Percentiles rank a stretch among this genome's conserved stretches.
Evolutionary conservation across 768 basidiomycete genomes (phyloP).

Genomic region (Heimioporus sp.): DNA sequence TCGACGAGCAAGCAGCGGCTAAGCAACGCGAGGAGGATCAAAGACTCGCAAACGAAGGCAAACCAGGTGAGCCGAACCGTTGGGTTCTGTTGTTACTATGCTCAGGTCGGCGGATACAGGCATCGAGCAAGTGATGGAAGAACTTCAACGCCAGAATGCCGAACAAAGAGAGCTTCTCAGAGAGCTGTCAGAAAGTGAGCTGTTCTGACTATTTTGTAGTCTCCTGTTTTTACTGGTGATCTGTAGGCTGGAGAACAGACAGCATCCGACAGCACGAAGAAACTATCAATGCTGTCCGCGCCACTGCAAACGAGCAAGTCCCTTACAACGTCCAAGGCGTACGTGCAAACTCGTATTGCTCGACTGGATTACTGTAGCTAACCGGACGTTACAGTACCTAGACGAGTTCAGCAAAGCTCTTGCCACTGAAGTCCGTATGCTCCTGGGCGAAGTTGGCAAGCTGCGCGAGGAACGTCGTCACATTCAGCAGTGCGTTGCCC

Average conservation of each 20-base stretch:
- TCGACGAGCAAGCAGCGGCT: constrained; percentile 54
- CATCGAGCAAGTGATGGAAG: constrained; percentile 58
- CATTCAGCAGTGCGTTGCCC: constrained; percentile 66
- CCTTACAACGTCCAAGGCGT: constrained; percentile 85
- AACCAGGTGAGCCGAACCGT: constrained; percentile 48
- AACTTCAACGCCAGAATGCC: constrained; percentile 54
- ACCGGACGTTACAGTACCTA: constrained; percentile 53
- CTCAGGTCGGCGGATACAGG: constrained; percentile 36
- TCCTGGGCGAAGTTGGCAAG: constrained; percentile 81
- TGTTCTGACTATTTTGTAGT: background rate
- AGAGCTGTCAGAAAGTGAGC: constrained; percentile 55
- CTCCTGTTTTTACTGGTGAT: constrained; percentile 9
- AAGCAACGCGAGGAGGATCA: constrained; percentile 52
- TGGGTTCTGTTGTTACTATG: background rate
- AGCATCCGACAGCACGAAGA: constrained; percentile 63
- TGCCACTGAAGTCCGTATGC: constrained; percentile 79
- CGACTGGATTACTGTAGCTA: constrained; percentile 2
- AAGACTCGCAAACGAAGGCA: constrained; percentile 48
- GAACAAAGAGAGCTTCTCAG: constrained; percentile 58
- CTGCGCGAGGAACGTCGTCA: constrained; percentile 75
- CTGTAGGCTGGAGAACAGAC: constrained; percentile 66
- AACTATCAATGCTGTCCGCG: constrained; percentile 62
- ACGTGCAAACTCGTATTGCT: constrained; percentile 25
- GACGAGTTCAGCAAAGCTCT: constrained; percentile 87
- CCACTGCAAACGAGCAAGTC: constrained; percentile 73